Evolutionary conservation across 805 yeast genomes (phyloP).

Genomic region (Yarrowia sp.): DNA sequence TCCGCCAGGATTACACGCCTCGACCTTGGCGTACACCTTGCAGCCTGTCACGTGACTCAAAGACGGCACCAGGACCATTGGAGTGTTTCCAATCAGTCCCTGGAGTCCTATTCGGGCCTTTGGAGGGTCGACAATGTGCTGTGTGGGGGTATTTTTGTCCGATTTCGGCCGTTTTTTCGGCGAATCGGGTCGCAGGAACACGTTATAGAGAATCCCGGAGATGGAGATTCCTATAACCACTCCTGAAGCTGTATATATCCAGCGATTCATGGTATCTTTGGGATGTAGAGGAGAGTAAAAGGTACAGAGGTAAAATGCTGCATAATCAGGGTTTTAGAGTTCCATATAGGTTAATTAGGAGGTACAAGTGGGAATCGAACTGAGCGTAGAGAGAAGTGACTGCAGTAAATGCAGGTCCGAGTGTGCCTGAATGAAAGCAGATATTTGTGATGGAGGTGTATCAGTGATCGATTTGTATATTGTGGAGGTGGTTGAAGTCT

Average conservation of each 20-base stretch:
- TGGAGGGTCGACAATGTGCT: constrained; percentile 6
- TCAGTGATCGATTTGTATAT: too few relatives aligned
- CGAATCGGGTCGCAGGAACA: constrained; percentile 1
- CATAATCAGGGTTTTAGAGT: constrained; percentile 29
- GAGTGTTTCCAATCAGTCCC: constrained; percentile 90
- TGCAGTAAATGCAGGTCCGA: background rate
- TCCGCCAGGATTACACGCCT: constrained; percentile 89
- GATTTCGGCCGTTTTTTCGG: constrained; percentile 2
- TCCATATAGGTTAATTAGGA: background rate
- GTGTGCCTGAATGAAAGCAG: too few relatives aligned
- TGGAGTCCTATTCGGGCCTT: constrained; percentile 60
- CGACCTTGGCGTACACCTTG: constrained; percentile 85
- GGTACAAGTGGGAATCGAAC: background rate
- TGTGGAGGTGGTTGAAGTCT: too few relatives aligned
- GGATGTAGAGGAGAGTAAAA: background rate
- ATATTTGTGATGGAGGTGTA: too few relatives aligned
- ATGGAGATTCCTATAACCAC: constrained; percentile 14
- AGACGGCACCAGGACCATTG: constrained; percentile 74
- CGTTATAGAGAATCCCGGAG: constrained; percentile 13
- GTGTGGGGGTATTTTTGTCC: background rate
- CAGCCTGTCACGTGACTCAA: constrained; percentile 77
- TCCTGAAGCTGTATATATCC: constrained; percentile 19
- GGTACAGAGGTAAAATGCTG: constrained; percentile 1
- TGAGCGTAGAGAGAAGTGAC: background rate
- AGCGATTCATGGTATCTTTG: constrained; percentile 23